These are phyloP conservation scores for Zygnema cylindricum DNA, from an alignment of 139 green algal species.

Conservation along the genomic window DNA sequence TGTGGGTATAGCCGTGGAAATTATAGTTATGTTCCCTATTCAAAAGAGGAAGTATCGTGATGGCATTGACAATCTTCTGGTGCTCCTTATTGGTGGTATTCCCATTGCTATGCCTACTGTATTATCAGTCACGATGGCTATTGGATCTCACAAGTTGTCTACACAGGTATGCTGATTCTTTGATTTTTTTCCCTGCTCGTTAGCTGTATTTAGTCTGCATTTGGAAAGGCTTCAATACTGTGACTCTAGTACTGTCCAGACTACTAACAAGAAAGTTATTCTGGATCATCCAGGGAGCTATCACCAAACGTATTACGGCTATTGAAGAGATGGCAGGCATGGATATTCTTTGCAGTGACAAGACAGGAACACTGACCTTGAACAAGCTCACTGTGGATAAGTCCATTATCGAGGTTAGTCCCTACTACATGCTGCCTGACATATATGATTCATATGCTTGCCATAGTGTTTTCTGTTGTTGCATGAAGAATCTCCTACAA, in stretches of 20 bases:
- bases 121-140: slow-evolving; percentile 84
- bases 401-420: slow-evolving; percentile 43
- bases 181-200: not conserved
- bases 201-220: no score
- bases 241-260: no score
- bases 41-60: slow-evolving; percentile 13
- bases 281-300: slow-evolving; percentile 54
- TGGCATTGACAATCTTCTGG: slow-evolving; percentile 79
- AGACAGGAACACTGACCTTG: slow-evolving; percentile 89
- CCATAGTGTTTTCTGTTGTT: not conserved
- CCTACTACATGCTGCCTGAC: not conserved
- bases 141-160: slow-evolving; percentile 83
- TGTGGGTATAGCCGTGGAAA: slow-evolving; percentile 55
- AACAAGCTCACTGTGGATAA: slow-evolving; percentile 92
- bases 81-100: slow-evolving; percentile 89
- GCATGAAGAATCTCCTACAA: no score
- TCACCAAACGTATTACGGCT: slow-evolving; percentile 60
- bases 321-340: slow-evolving; percentile 94
- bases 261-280: no score
- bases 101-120: slow-evolving; percentile 94
- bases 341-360: slow-evolving; percentile 90
- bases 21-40: slow-evolving; percentile 52
- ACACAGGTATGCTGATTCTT: slow-evolving; percentile 69
- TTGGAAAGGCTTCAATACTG: no score
- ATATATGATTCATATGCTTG: not conserved